Evolutionary conservation across 805 yeast species (phyloP), one percentile per base, ranked within the genome.

Genomic region (Barnettozyma salicaria): DNA sequence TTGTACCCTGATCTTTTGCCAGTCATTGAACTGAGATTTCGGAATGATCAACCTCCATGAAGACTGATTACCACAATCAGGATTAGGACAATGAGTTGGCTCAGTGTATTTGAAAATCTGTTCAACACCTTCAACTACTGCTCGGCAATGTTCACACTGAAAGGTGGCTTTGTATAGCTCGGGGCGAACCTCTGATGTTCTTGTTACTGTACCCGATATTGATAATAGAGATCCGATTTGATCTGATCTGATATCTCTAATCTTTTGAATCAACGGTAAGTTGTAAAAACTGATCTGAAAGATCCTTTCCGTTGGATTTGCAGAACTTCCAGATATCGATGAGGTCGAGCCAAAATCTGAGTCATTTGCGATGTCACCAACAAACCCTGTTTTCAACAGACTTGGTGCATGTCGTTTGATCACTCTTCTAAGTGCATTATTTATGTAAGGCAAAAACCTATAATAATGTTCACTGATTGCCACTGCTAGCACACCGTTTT

Each of bases 131-230:
- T 84, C 90, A 13, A 89, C 80, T 1, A 81, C 65, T 0, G 96
- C 84, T 34, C 83, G 74, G 60, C 98, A 92, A 56, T 76, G 65
- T 51, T 86, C 95, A 67, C 98, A 92, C 2, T 85, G 76, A 60
- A 92, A 92, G 19, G 89, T 73, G 11, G 87, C 98, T 42, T 72
- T 76, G 65, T 70, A 86, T 43, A 92, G 70, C 60, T 92, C 98
- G 0, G 98, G 98, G 40, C 97, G 76, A 10, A 92, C 97, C 63
- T 92, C 97, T 17, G 94, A 81, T 0, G 97, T 87, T 58, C 97
- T 76, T 1, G 97, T 90, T 5, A 92, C 96, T 0, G 98, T 92
- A 39, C 97, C 98, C 7, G 90, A 78, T 23, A 90, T 83, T 8
- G 90, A 69, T 65, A 87, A 70, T 43, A 90, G 69, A 8, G 83